These are phyloP conservation scores for Fusarium concolor DNA, from an alignment of 2,329 filamentous ascomycete genomes.

Conservation along the genomic window DNA sequence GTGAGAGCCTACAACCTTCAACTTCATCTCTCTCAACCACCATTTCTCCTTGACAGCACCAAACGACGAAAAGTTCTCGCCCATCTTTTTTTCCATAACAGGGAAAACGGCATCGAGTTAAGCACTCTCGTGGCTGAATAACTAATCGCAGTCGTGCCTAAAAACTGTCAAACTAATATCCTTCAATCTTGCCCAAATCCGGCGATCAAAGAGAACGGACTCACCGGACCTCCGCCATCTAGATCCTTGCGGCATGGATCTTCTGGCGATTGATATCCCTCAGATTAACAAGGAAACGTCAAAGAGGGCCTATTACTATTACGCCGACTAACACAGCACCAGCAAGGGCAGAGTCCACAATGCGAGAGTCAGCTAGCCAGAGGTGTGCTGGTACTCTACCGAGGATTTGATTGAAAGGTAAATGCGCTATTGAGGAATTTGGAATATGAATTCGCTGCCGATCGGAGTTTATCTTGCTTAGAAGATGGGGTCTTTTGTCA, in stretches of 20 bases:
- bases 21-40: conserved; percentile 9
- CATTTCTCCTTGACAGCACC: neutral
- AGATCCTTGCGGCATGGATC: conserved; percentile 3
- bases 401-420: conserved; percentile 3
- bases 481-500: conserved; percentile 9
- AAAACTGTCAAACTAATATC: conserved; percentile 12
- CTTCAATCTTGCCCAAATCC: conserved; percentile 36
- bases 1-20: neutral
- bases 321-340: neutral
- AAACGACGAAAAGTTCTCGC: neutral
- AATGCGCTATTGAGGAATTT: conserved; percentile 17
- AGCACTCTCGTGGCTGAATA: conserved; percentile 1
- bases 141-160: neutral
- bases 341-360: conserved; percentile 4
- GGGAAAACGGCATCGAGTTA: neutral
- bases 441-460: conserved; percentile 18
- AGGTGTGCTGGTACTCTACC: conserved; percentile 6
- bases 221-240: conserved; percentile 28
- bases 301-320: neutral
- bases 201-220: conserved; percentile 22
- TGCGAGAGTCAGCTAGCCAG: neutral
- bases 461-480: conserved; percentile 21
- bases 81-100: neutral
- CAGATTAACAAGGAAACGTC: neutral
- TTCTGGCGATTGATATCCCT: neutral